A percentile compares a stretch with the other conserved stretches of the same genome.
These are phyloP conservation scores for Bipolaris sorokiniana DNA, from an alignment of 2,329 filamentous ascomycete species.

Conservation along the genomic window DNA sequence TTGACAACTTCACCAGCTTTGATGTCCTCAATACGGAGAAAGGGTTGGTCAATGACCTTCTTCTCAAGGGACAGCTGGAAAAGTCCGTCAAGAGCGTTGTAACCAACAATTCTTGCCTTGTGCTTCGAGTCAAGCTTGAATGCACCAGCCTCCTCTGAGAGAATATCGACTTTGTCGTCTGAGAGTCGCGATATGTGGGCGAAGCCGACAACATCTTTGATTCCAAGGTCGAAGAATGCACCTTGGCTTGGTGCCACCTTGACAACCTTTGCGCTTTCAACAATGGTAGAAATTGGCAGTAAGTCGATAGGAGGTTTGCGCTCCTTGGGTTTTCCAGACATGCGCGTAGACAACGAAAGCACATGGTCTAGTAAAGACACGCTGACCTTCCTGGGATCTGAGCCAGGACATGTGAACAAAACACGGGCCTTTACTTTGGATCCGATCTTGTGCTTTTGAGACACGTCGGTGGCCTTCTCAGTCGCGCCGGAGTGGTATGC, in stretches of 20 bases:
- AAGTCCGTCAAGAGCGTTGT: conserved; percentile 83
- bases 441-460: conserved; percentile 80
- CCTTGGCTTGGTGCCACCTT: conserved; percentile 82
- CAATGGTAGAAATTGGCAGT: conserved; percentile 73
- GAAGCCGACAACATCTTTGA: conserved; percentile 76
- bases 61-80: conserved; percentile 86
- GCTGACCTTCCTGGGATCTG: conserved; percentile 81
- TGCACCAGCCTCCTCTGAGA: conserved; percentile 77
- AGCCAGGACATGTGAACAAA: conserved; percentile 82
- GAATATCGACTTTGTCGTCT: conserved; percentile 83
- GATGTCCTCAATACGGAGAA: conserved; percentile 90
- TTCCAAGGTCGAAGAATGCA: conserved; percentile 75
- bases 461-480: conserved; percentile 71
- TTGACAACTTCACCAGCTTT: conserved; percentile 80
- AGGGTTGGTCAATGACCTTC: conserved; percentile 82
- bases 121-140: conserved; percentile 82
- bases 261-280: conserved; percentile 78
- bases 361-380: conserved; percentile 90
- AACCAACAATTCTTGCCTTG: conserved; percentile 80
- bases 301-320: conserved; percentile 63
- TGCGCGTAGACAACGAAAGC: conserved; percentile 62
- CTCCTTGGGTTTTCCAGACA: conserved; percentile 46
- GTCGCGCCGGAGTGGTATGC: conserved; percentile 84
- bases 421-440: conserved; percentile 85
- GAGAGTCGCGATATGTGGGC: conserved; percentile 93